phyloP scores from a whole-genome alignment of 2,329 filamentous ascomycete genomes.

The Alternaria metachromatica region DNA sequence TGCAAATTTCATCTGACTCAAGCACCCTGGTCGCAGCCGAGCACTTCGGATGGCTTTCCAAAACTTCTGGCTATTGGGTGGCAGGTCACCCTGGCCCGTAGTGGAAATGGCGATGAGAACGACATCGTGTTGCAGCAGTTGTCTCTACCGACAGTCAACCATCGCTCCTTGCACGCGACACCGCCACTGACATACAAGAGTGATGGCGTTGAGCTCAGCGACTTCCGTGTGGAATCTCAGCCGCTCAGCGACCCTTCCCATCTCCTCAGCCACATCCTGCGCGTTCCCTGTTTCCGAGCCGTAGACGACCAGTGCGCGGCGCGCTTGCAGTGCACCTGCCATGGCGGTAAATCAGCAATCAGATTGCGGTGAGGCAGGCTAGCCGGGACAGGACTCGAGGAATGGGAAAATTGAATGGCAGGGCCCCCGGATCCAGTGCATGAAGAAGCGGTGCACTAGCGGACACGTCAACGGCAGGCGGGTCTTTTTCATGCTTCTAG shows the following conservation, averaged over 20 bases:
- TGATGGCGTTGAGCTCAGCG: conserved; percentile 76
- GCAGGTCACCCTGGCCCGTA: conserved; percentile 92
- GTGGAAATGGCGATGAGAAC: conserved; percentile 87
- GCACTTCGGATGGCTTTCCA: conserved; percentile 86
- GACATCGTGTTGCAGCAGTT: conserved; percentile 57
- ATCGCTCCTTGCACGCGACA: background rate
- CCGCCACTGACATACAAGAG: conserved; percentile 66
- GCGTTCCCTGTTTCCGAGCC: conserved; percentile 95
- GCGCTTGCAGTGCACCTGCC: conserved; percentile 19
- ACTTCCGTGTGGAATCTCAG: conserved; percentile 79
- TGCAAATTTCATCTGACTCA: conserved; percentile 74
- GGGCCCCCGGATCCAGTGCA: conserved; percentile 22
- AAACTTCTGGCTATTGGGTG: conserved; percentile 79
- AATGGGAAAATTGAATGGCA: conserved; percentile 23
- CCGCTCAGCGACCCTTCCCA: conserved; percentile 76
- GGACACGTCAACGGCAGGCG: conserved; percentile 36
- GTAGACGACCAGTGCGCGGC: conserved; percentile 77
- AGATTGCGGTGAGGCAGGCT: conserved; percentile 29
- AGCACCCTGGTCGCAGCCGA: conserved; percentile 73
- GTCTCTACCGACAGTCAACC: conserved; percentile 42
- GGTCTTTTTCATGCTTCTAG: conserved; percentile 27
- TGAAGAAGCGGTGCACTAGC: conserved; percentile 35
- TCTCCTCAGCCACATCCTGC: conserved; percentile 86
- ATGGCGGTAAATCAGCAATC: conserved; percentile 21
- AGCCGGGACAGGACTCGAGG: conserved; percentile 18